Conservation (phyloP, 2,329 filamentous ascomycete species). For the Ophiostoma ips region DNA sequence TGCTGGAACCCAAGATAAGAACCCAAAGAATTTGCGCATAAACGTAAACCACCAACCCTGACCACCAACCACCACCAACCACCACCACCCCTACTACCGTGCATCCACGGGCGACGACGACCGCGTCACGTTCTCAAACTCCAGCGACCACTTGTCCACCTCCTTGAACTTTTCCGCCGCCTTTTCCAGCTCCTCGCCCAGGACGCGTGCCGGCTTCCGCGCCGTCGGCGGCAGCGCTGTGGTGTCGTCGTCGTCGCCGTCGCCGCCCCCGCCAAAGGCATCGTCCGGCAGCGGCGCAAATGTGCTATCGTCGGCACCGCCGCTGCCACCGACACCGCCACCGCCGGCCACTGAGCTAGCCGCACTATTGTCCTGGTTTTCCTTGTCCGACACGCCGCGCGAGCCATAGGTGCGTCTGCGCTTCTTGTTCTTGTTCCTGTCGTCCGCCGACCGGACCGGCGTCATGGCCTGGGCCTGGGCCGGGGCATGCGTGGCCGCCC, state of each 20-base stretch:
- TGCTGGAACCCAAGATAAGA: too few relatives aligned
- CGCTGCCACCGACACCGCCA: conserved; percentile 5
- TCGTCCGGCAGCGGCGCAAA: conserved; percentile 34
- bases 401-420: conserved; percentile 34
- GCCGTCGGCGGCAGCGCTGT: conserved; percentile 22
- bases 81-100: conserved; percentile 22
- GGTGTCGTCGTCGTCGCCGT: conserved; percentile 21
- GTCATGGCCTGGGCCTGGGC: background rate
- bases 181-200: conserved; percentile 38
- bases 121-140: conserved; percentile 49
- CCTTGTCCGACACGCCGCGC: conserved; percentile 41
- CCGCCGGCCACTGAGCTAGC: conserved; percentile 9
- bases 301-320: conserved; percentile 21
- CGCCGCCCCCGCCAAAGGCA: conserved; percentile 29
- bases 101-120: conserved; percentile 39
- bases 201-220: conserved; percentile 8
- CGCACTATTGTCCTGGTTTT: conserved; percentile 29
- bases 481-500: background rate
- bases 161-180: conserved; percentile 52
- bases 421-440: background rate
- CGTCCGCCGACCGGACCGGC: background rate
- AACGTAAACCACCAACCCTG: background rate
- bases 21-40: too few relatives aligned
- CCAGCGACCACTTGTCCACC: conserved; percentile 54
- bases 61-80: background rate